Evolutionary conservation across 306 rosid species (phyloP), one percentile per base, ranked within the genome.

Genomic region (Vigna mungo): DNA sequence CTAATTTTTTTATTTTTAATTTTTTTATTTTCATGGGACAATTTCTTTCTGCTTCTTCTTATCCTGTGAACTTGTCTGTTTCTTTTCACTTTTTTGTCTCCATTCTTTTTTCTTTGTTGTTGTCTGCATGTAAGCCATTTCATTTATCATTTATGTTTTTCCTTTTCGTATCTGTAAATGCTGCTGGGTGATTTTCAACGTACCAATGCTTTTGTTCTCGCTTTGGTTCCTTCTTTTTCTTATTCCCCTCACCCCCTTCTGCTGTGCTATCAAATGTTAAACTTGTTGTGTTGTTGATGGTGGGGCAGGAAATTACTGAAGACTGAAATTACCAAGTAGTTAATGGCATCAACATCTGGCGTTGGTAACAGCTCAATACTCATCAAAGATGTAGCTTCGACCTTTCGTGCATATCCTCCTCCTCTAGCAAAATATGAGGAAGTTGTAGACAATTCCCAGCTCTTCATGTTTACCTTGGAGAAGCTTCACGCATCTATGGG

Each of bases 311-410:
- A 78, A 55, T 48, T 52, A 77, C 34, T 68, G 71, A 74, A 80
- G 83, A 16, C 20, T 77, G 44, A 74, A 63, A 49, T 12, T 58
- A 73, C n/a, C 41, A 51, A 43, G 72, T 69, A 75, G 75, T 60
- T 60, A 81, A 94, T 92, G 97, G 91, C 91, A 64, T 87, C 97
- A 54, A 81, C 92, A 67, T 94, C 96, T 47, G 61, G 77, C 83
- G 85, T 21, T 54, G 77, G 81, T 49, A 82, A 67, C 75, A 88
- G 75, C n/a, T 85, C 87, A 41, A 39, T 88, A 54, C 70, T 79
- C 9, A 72, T 81, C 80, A 80, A 79, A 76, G 97, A 85, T 62
- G 78, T 80, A 53, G 55, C 81, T 64, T 66, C 83, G 4, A 74
- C 52, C 74, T 69, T 34, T 78, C 44, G 63, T 66, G 58, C 30